These are phyloP conservation scores for Plasmodium coatneyi DNA, from an alignment of 169 alveolate species.

Conservation along the genomic window DNA sequence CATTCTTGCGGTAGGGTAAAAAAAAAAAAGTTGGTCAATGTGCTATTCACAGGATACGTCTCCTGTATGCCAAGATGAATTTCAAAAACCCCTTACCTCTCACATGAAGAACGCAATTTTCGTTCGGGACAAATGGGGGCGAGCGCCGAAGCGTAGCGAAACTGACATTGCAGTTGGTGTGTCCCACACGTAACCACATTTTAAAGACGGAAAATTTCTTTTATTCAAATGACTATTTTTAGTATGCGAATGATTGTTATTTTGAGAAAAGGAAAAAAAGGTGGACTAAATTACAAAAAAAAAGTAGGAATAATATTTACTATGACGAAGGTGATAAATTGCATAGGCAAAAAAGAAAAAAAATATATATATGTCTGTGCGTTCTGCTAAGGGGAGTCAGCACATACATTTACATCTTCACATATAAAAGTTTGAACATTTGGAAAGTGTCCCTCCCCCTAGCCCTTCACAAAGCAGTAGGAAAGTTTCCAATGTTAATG, in stretches of 20 bases:
- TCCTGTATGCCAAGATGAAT: neutral
- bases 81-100: neutral
- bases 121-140: neutral
- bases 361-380: neutral
- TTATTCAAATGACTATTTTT: slow-evolving; percentile 45
- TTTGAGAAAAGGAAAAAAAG: neutral
- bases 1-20: neutral
- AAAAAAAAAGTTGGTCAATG: neutral
- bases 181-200: neutral
- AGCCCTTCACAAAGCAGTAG: slow-evolving; percentile 26
- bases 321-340: neutral
- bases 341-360: neutral
- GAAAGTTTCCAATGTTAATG: slow-evolving; percentile 70
- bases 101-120: neutral
- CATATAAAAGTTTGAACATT: neutral
- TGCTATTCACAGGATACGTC: neutral
- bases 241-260: neutral
- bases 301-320: slow-evolving; percentile 8
- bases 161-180: neutral
- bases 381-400: neutral
- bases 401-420: neutral
- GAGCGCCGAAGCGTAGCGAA: neutral
- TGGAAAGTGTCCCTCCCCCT: neutral
- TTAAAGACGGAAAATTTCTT: slow-evolving; percentile 44
- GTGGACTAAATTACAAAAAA: slow-evolving; percentile 4